Conservation (phyloP, 352 stramenopile genomes). For the Pythium grandisporangium region DNA sequence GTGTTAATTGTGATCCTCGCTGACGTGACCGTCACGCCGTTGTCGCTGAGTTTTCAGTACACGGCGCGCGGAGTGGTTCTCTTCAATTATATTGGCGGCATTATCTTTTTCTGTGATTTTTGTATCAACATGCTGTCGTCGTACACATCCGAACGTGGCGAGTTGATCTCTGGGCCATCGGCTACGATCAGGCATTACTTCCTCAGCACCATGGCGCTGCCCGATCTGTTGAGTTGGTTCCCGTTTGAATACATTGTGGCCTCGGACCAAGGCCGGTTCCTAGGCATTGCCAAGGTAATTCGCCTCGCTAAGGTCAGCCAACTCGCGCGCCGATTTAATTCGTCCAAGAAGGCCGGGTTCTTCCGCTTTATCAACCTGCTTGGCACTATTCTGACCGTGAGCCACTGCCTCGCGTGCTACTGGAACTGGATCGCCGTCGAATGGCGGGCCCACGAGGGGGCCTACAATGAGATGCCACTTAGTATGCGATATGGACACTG, state of each 20-base stretch:
- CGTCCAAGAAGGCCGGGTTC: conserved; percentile 55
- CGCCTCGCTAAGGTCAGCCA: conserved; percentile 62
- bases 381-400: conserved; percentile 40
- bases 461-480: conserved; percentile 13
- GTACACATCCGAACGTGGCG: conserved; percentile 34
- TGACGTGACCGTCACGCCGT: conserved; percentile 40
- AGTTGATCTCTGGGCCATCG: conserved; percentile 32
- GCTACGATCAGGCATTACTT: conserved; percentile 41
- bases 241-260: conserved; percentile 38
- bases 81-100: conserved; percentile 27
- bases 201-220: conserved; percentile 37
- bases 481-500: conserved; percentile 30
- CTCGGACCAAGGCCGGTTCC: conserved; percentile 25
- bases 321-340: conserved; percentile 38
- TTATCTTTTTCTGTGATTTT: conserved; percentile 49
- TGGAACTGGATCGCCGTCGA: conserved; percentile 45
- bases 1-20: conserved; percentile 45
- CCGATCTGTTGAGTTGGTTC: conserved; percentile 64
- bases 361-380: conserved; percentile 42
- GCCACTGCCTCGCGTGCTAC: conserved; percentile 47
- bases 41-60: conserved; percentile 40
- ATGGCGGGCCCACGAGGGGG: conserved; percentile 28
- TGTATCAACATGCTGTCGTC: conserved; percentile 43
- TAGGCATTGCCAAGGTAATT: conserved; percentile 59
- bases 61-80: conserved; percentile 10